These are phyloP conservation scores for Fulvia fulva DNA, from an alignment of 2,329 filamentous ascomycete species.

Conservation along the genomic window DNA sequence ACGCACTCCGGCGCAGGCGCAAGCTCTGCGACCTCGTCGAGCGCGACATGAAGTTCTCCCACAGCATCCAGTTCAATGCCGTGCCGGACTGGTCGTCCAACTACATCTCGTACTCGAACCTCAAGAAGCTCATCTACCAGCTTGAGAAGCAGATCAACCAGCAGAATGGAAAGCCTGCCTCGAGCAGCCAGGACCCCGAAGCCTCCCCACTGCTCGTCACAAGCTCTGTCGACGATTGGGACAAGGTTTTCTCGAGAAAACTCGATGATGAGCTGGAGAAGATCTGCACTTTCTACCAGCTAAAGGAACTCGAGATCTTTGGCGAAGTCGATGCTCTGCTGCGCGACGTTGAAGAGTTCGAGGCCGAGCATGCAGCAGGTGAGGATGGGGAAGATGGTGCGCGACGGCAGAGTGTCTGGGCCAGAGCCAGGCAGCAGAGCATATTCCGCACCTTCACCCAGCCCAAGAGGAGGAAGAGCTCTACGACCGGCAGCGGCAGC, in stretches of 20 bases:
- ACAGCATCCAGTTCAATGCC: conserved; percentile 98
- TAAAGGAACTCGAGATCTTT: conserved; percentile 84
- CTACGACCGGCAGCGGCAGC: conserved; percentile 36
- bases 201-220: conserved; percentile 71
- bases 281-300: conserved; percentile 81
- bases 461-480: conserved; percentile 42
- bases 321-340: conserved; percentile 76
- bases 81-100: conserved; percentile 99
- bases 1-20: conserved; percentile 35
- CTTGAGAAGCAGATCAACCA: conserved; percentile 77
- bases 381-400: conserved; percentile 30
- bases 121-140: conserved; percentile 97
- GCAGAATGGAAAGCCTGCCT: conserved; percentile 38
- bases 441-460: conserved; percentile 50
- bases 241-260: conserved; percentile 74
- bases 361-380: conserved; percentile 49
- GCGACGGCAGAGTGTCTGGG: conserved; percentile 31
- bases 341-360: conserved; percentile 65
- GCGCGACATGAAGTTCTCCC: conserved; percentile 98
- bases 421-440: conserved; percentile 40
- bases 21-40: conserved; percentile 69
- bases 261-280: conserved; percentile 91
- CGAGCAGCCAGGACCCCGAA: conserved; percentile 63
- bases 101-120: conserved; percentile 96
- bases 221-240: conserved; percentile 59